Conservation (phyloP, 2,329 filamentous ascomycete species). For the Fusarium sp. region DNA sequence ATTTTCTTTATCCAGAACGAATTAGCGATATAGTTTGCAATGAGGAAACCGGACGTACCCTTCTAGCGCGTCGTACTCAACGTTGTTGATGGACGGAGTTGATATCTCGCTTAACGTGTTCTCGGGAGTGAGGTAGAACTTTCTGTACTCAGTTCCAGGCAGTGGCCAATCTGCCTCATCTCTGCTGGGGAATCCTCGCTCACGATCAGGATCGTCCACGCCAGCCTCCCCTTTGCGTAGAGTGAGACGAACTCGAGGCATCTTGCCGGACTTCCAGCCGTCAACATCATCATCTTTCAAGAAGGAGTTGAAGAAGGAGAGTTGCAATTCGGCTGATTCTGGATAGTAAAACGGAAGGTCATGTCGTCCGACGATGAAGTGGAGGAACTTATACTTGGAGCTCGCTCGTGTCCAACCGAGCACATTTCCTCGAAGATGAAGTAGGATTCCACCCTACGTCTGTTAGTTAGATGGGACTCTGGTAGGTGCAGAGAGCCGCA, state of each 20-base stretch:
- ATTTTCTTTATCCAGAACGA: constrained; percentile 56
- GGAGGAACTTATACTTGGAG: constrained; percentile 75
- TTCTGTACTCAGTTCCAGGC: constrained; percentile 72
- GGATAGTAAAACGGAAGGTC: constrained; percentile 80
- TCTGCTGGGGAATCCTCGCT: constrained; percentile 67
- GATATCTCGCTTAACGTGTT: constrained; percentile 47
- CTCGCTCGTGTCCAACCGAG: constrained; percentile 73
- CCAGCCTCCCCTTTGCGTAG: constrained; percentile 76
- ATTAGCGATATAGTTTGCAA: no score
- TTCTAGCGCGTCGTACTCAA: constrained; percentile 6
- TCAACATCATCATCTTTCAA: constrained; percentile 73
- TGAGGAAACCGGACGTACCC: constrained; percentile 59
- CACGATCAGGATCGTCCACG: constrained; percentile 72
- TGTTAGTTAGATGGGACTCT: neutral
- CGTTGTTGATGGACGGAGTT: constrained; percentile 50
- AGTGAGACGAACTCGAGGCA: constrained; percentile 68
- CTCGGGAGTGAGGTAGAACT: constrained; percentile 68
- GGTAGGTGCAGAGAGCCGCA: no score
- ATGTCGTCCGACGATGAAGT: constrained; percentile 77
- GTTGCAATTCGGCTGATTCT: constrained; percentile 76
- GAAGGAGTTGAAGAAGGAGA: constrained; percentile 77
- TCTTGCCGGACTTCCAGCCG: constrained; percentile 71
- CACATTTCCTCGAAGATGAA: constrained; percentile 79
- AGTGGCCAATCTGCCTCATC: constrained; percentile 76
- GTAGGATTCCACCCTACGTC: constrained; percentile 60